A percentile compares a stretch with the other conserved stretches of the same genome.
Evolutionary conservation across 2,329 filamentous ascomycete species (phyloP).

Genomic region (Leptographium galeiforme): DNA sequence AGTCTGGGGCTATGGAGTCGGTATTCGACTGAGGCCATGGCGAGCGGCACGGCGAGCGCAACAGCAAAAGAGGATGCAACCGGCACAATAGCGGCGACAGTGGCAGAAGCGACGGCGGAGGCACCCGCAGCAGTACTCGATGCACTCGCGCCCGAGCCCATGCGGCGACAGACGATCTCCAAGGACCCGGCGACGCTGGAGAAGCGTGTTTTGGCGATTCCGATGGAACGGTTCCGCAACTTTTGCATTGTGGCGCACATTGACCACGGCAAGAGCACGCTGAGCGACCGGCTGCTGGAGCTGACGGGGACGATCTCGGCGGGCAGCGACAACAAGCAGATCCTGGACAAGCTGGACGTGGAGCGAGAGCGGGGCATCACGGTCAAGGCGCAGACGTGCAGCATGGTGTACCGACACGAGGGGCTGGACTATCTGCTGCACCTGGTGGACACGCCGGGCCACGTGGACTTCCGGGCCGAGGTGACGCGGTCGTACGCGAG

Average conservation of each 20-base stretch:
- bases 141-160: not conserved
- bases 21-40: no score
- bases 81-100: not conserved
- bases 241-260: conserved; percentile 99
- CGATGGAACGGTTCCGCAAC: conserved; percentile 72
- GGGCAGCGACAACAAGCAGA: conserved; percentile 76
- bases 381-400: conserved; percentile 96
- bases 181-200: conserved; percentile 29
- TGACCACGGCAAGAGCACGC: conserved; percentile 95
- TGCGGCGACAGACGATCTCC: not conserved
- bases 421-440: conserved; percentile 87
- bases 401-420: conserved; percentile 84
- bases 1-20: no score
- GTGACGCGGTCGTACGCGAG: conserved; percentile 92
- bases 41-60: no score
- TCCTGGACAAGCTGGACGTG: conserved; percentile 92
- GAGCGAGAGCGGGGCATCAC: conserved; percentile 94
- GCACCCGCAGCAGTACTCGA: not conserved
- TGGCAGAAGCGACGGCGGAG: not conserved
- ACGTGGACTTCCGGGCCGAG: conserved; percentile 95
- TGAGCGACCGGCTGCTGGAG: conserved; percentile 85
- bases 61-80: not conserved
- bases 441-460: conserved; percentile 90
- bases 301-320: conserved; percentile 83
- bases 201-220: conserved; percentile 56